Conservation (phyloP, 1,284 basidiomycete species). For the Apiotrichum brassicae region DNA sequence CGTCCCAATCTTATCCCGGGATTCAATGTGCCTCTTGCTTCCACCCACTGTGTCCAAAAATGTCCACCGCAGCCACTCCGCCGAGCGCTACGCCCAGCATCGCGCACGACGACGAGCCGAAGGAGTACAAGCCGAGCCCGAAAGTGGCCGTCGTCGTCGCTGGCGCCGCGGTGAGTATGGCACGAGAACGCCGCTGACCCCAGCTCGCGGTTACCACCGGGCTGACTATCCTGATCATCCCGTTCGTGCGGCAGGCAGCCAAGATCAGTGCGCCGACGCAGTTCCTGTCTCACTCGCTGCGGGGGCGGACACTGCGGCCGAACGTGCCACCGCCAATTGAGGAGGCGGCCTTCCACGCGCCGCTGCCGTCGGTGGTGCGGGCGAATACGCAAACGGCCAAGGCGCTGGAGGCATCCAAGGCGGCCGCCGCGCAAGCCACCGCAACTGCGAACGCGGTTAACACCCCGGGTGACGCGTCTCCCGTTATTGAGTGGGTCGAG, state of each 20-base stretch:
- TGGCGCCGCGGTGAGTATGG: conserved; percentile 33
- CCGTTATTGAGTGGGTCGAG: conserved; percentile 1
- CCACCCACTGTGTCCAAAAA: neutral
- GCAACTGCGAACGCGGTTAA: neutral
- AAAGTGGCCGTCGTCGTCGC: conserved; percentile 37
- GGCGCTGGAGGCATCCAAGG: neutral
- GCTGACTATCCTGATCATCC: conserved; percentile 31
- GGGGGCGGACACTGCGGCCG: neutral
- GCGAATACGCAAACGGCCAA: neutral
- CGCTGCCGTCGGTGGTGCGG: neutral
- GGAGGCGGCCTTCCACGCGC: neutral
- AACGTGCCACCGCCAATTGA: neutral
- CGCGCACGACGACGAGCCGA: conserved; percentile 3
- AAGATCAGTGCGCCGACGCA: conserved; percentile 19
- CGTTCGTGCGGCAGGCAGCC: conserved; percentile 32
- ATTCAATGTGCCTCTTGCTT: neutral
- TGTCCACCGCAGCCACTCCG: neutral
- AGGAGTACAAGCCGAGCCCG: conserved; percentile 22
- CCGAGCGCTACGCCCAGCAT: no score
- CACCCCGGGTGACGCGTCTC: neutral
- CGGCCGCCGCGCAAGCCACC: neutral
- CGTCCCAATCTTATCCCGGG: neutral
- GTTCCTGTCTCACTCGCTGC: conserved; percentile 24
- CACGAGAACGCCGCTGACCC: neutral
- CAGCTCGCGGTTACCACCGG: conserved; percentile 37